Percentiles rank a stretch among this genome's conserved stretches.
These are phyloP conservation scores for Leishmania major DNA, from an alignment of 208 protist species.

Conservation along the genomic window DNA sequence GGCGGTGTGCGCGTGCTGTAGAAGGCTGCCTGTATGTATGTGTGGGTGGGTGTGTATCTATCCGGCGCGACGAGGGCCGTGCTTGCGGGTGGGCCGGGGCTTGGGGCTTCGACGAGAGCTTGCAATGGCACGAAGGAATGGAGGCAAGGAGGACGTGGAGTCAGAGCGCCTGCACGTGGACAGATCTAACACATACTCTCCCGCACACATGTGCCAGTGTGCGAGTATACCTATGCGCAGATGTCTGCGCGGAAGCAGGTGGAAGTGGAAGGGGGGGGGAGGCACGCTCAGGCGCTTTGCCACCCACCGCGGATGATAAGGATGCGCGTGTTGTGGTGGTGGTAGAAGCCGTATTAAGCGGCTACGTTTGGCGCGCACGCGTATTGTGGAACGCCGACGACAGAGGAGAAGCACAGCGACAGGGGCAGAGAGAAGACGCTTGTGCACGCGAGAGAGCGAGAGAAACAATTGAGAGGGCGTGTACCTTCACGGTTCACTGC, in stretches of 20 bases:
- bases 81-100: neutral
- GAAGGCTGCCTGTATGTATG: neutral
- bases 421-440: neutral
- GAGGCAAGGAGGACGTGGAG: neutral
- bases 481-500: neutral
- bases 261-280: no score
- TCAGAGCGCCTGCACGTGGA: neutral
- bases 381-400: neutral
- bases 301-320: neutral
- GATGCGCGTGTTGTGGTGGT: neutral
- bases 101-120: neutral
- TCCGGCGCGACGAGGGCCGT: neutral
- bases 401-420: neutral
- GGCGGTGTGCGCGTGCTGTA: neutral
- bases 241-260: neutral
- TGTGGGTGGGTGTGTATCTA: neutral
- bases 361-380: neutral
- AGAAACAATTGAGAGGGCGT: neutral
- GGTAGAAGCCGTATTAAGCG: no score
- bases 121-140: neutral
- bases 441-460: neutral
- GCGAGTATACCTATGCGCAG: neutral
- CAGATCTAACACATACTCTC: neutral
- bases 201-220: neutral
- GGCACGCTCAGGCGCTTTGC: neutral